These are phyloP conservation scores for Clitocybe nebularis DNA, from an alignment of 1,284 basidiomycete species.

Conservation along the genomic window DNA sequence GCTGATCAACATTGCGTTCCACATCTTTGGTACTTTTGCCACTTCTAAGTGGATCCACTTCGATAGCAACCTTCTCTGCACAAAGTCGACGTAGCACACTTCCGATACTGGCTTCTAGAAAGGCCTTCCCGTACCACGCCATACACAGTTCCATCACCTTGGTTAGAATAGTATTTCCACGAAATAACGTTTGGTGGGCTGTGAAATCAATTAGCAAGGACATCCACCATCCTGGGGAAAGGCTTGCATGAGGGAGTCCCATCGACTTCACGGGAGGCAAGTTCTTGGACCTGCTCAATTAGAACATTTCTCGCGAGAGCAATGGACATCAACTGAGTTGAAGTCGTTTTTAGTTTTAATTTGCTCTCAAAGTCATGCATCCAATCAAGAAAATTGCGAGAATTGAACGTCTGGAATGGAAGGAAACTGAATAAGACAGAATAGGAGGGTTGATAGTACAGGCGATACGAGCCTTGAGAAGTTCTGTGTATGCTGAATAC, in stretches of 20 bases:
- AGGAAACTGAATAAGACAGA: constrained; percentile 6
- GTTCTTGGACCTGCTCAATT: constrained; percentile 62
- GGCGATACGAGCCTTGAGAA: no score
- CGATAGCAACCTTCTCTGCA: constrained; percentile 68
- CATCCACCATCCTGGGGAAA: not conserved
- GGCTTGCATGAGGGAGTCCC: constrained; percentile 55
- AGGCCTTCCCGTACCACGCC: constrained; percentile 68
- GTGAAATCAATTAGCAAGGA: constrained; percentile 8
- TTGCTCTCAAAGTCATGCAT: constrained; percentile 66
- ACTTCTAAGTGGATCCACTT: constrained; percentile 70
- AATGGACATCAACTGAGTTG: constrained; percentile 60
- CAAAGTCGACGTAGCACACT: constrained; percentile 62
- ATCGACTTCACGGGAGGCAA: constrained; percentile 65
- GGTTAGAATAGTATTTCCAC: constrained; percentile 78
- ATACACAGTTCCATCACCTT: constrained; percentile 79
- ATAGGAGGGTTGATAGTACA: constrained; percentile 1
- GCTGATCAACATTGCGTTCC: constrained; percentile 65
- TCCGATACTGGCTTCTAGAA: constrained; percentile 77
- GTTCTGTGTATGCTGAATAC: constrained; percentile 47
- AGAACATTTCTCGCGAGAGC: constrained; percentile 61
- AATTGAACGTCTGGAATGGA: constrained; percentile 49
- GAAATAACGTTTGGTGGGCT: constrained; percentile 70
- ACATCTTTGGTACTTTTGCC: constrained; percentile 55
- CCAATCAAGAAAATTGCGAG: constrained; percentile 71
- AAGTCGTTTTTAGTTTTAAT: constrained; percentile 58